phyloP scores from a whole-genome alignment of 2,329 filamentous ascomycete genomes.

The Akanthomyces dipterigenus region DNA sequence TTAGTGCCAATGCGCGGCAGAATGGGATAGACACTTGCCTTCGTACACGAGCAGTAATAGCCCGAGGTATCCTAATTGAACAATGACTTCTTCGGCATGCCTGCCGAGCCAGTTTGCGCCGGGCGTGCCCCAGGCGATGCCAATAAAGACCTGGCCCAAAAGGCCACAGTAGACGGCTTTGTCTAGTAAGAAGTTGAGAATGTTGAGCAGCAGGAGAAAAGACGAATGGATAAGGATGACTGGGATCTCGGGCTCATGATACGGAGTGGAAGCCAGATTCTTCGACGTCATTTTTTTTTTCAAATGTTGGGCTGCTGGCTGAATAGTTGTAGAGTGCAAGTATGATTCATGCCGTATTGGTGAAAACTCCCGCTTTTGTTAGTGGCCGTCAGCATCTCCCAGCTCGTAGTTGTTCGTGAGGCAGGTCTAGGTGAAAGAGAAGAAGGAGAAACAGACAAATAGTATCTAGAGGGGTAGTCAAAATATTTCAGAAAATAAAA shows the following conservation, averaged over 20 bases:
- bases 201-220: neutral
- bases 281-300: neutral
- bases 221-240: neutral
- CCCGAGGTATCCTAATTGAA: constrained; percentile 65
- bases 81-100: constrained; percentile 46
- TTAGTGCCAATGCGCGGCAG: neutral
- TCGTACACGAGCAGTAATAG: constrained; percentile 68
- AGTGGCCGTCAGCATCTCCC: too few species aligned
- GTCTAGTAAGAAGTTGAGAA: constrained; percentile 40
- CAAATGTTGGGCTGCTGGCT: neutral
- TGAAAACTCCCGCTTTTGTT: too few species aligned
- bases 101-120: constrained; percentile 52
- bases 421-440: too few species aligned
- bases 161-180: constrained; percentile 60
- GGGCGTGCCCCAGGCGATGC: constrained; percentile 63
- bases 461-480: too few species aligned
- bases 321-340: too few species aligned
- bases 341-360: too few species aligned
- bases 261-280: neutral
- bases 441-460: too few species aligned
- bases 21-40: constrained; percentile 31
- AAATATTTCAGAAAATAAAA: too few species aligned
- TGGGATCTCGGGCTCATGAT: neutral
- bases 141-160: constrained; percentile 64
- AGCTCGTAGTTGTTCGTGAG: too few species aligned